Conservation (phyloP, 768 basidiomycete species). For the Dictyophora rubrovolvata region DNA sequence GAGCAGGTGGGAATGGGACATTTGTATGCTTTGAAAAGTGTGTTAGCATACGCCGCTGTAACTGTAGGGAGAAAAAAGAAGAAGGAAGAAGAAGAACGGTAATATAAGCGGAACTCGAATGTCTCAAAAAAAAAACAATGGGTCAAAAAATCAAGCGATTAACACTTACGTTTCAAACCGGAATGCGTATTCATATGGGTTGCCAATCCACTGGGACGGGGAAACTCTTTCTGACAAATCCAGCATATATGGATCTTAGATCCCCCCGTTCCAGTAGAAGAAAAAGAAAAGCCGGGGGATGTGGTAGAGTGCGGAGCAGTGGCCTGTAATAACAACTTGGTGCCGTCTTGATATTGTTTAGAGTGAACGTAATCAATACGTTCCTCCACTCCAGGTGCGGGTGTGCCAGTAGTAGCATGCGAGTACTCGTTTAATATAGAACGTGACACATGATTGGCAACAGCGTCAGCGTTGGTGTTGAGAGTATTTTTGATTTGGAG, state of each 20-base stretch:
- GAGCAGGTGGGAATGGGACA: slow-evolving; percentile 54
- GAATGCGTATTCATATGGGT: slow-evolving; percentile 54
- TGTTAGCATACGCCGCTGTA: neutral
- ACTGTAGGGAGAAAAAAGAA: neutral
- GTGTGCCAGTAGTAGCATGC: too few species aligned
- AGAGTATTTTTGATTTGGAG: too few species aligned
- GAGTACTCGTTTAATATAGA: too few species aligned
- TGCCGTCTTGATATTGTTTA: too few species aligned
- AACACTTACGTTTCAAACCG: slow-evolving; percentile 38
- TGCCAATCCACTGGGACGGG: slow-evolving; percentile 44
- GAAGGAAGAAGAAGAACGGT: neutral
- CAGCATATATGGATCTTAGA: slow-evolving; percentile 45
- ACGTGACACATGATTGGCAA: too few species aligned
- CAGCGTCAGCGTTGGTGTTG: too few species aligned
- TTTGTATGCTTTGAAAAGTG: slow-evolving; percentile 10
- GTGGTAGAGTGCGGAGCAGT: too few species aligned
- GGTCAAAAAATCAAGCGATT: neutral
- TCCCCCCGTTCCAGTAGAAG: neutral
- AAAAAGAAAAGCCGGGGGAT: too few species aligned
- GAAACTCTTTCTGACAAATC: slow-evolving; percentile 42
- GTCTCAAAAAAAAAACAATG: neutral
- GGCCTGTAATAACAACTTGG: too few species aligned
- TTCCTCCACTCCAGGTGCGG: too few species aligned
- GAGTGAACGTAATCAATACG: too few species aligned
- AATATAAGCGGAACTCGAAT: neutral